Evolutionary conservation across 1,284 basidiomycete species (phyloP), one percentile per base, ranked within the genome.

Genomic region (Marasmius tenuissimus): DNA sequence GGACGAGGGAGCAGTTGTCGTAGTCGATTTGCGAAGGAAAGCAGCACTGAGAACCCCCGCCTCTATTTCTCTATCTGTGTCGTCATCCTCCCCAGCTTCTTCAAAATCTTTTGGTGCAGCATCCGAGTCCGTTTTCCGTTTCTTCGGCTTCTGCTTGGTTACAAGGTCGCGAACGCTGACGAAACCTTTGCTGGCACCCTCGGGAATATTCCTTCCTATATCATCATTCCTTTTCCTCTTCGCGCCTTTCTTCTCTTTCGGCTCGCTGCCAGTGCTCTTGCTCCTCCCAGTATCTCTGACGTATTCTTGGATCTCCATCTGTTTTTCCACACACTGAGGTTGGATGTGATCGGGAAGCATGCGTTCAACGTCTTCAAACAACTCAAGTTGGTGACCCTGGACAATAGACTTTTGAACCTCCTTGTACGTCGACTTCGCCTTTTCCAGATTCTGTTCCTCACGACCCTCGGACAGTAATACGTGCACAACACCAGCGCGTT

Each of bases 371-470:
- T 99, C 97, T 35, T 85, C 88, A 69, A 96, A 99, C 10, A 99
- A 84, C 74, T 98, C 95, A 45, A 98, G 86, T 62, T 91, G 84
- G 60, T 92, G 89, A 35, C 94, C 94, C 53, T 89, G 87, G 51
- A 92, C 85, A 70, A 99, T 97, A 58, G 91, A 86, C 68, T 89
- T 88, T 72, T 98, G 97, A 6, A 99, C 94, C 62, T 93, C 88
- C 63, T 90, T 87, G 76, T 99, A 97, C 10, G 87, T 88, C 54
- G 87, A 88, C 70, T 96, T 91, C 1, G 97, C 96, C 65, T 92
- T 92, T 59, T 94, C 90, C 84, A 96, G 94, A 70, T 97, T 98
- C 58, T 82, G 74, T 69, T 98, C 96, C 76, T 99, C 97, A 37
- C 96, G 89, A 22, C 88, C 87, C 73, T 97, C 92, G 9, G 96